Evolutionary conservation across 177 flowering plant genomes (phyloP), one percentile per base, ranked within the genome.

Genomic region (Vitis hybrid): DNA sequence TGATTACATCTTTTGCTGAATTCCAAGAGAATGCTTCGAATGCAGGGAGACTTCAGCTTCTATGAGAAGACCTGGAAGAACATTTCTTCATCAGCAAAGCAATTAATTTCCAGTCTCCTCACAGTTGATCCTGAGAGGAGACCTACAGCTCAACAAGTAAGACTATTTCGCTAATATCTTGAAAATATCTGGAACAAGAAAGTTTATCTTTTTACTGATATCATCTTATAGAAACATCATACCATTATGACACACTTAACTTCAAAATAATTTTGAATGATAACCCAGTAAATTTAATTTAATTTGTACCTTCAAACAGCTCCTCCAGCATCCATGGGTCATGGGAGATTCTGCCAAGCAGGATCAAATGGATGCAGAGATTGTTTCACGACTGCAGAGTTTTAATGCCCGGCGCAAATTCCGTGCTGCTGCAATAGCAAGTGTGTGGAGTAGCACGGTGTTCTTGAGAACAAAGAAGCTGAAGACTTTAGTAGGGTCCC

Each of bases 391-490:
- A n/a, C 75, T 89, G 60, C 93, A 89, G 69, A 86, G 86, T 57
- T 91, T 89, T 60, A 89, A 87, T 70, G 93, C 91, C 39, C 80
- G 93, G 6, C 87, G 93, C 45, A 91, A 91, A 67, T 80, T 91
- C 23, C 87, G 93, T 3, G 91, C 85, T 17, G 96, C 93, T 17
- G 93, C 90, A 50, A 82, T 91, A 56, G 96, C 93, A 3, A 90
- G 96, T 58, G 80, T 91, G 52, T 79, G 71, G 78, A 86, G 88
- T 70, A 79, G 85, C 79, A 84, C 85, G 34, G 23, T 91, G 65
- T 81, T 84, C 59, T 65, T 89, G 76, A 86, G 88, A 77, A 89
- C 89, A 19, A 91, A 89, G 75, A 89, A 83, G 83, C 81, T 91
- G 7, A 87, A 76, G 62, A 71, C 74, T 60, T 71, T 91, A 50